phyloP scores from a whole-genome alignment of 2,329 filamentous ascomycete genomes.

The Volutella citrinella region DNA sequence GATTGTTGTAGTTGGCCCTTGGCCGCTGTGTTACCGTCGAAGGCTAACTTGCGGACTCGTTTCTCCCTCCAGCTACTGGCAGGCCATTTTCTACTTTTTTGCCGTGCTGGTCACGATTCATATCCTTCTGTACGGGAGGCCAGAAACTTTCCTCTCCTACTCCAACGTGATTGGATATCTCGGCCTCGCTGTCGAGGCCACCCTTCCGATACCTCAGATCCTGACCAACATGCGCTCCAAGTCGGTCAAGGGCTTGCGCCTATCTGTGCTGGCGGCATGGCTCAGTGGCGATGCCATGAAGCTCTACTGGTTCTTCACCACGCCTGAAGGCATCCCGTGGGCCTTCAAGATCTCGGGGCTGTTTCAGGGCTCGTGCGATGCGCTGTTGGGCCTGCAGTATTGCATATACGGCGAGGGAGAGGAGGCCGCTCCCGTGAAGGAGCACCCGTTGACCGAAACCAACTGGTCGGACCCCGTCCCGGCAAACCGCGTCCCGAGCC shows the following conservation, averaged over 20 bases:
- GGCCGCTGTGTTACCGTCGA: neutral
- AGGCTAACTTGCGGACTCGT: conserved; percentile 9
- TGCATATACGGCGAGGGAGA: conserved; percentile 61
- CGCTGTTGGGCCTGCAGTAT: conserved; percentile 72
- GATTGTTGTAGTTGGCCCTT: too few relatives aligned
- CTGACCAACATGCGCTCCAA: conserved; percentile 64
- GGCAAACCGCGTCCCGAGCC: conserved; percentile 24
- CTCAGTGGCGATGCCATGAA: conserved; percentile 80
- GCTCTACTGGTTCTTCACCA: conserved; percentile 81
- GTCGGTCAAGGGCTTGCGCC: conserved; percentile 74
- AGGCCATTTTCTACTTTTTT: conserved; percentile 68
- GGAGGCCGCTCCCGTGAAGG: conserved; percentile 31
- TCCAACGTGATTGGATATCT: conserved; percentile 67
- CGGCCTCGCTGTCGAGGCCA: conserved; percentile 76
- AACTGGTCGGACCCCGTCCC: conserved; percentile 29
- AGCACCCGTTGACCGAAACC: conserved; percentile 34
- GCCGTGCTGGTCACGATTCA: conserved; percentile 60
- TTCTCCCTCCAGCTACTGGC: conserved; percentile 62
- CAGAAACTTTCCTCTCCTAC: conserved; percentile 61
- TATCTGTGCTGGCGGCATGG: conserved; percentile 76
- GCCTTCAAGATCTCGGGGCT: conserved; percentile 80
- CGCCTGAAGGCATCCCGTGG: conserved; percentile 66
- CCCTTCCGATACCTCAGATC: conserved; percentile 78
- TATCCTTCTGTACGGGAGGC: conserved; percentile 60
- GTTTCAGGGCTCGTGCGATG: conserved; percentile 77